phyloP scores from a whole-genome alignment of 306 rosid species.

The Alnus glutinosa region DNA sequence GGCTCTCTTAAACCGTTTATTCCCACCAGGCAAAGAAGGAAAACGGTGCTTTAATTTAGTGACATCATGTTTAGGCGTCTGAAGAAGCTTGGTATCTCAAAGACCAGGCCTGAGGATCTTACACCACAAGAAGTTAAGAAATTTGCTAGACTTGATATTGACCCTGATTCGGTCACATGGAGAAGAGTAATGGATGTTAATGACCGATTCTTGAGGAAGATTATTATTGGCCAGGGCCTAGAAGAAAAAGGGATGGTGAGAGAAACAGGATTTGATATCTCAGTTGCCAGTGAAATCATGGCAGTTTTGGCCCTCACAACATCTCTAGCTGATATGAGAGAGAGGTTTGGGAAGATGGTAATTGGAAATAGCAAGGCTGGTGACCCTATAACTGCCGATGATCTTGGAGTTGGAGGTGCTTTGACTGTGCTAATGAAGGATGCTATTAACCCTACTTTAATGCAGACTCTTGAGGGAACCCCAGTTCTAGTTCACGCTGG shows the following conservation, averaged over 20 bases:
- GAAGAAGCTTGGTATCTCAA: constrained; percentile 74
- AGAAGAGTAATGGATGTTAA: constrained; percentile 97
- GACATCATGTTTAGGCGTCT: constrained; percentile 86
- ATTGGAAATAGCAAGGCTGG: constrained; percentile 92
- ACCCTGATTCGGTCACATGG: constrained; percentile 88
- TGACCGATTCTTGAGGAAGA: constrained; percentile 90
- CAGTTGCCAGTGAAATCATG: constrained; percentile 99
- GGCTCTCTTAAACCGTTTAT: constrained; percentile 87
- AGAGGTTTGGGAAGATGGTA: constrained; percentile 96
- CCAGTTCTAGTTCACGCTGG: constrained; percentile 99
- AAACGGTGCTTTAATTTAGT: constrained; percentile 54
- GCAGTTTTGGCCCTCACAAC: constrained; percentile 97
- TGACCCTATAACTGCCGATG: constrained; percentile 89
- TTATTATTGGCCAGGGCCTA: constrained; percentile 88
- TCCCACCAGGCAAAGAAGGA: constrained; percentile 94
- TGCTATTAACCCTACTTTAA: constrained; percentile 93
- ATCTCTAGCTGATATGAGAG: constrained; percentile 91
- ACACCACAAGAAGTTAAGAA: constrained; percentile 75
- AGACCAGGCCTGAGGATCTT: constrained; percentile 85
- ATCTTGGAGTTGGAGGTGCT: constrained; percentile 97
- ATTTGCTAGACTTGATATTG: constrained; percentile 93
- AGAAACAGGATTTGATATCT: constrained; percentile 95
- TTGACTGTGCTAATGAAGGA: constrained; percentile 95
- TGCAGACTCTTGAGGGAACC: constrained; percentile 99
- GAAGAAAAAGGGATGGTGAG: constrained; percentile 98